phyloP scores from a whole-genome alignment of 2,329 filamentous ascomycete species.

The Raffaelea arxii region DNA sequence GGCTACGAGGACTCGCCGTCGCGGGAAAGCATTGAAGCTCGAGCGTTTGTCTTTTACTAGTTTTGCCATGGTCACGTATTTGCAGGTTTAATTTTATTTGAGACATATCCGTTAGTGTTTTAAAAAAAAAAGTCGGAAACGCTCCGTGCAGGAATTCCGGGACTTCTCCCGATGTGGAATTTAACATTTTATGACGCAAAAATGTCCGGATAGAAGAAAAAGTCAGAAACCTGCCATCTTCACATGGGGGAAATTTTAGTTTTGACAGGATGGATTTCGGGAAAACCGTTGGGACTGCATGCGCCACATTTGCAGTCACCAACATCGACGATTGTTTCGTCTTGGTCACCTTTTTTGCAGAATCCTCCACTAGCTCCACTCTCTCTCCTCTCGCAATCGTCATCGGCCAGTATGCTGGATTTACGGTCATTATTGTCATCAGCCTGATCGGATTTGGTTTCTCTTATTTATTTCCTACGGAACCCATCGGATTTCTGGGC shows the following conservation, averaged over 20 bases:
- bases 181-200: no score
- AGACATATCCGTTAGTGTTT: no score
- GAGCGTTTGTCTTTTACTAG: slow-evolving; percentile 40
- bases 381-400: slow-evolving; percentile 16
- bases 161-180: no score
- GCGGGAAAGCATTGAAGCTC: slow-evolving; percentile 47
- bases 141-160: no score
- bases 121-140: no score
- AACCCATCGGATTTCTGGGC: slow-evolving; percentile 26
- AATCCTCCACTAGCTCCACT: slow-evolving; percentile 17
- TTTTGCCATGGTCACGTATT: no score
- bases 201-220: no score
- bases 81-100: no score
- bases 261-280: slow-evolving; percentile 6
- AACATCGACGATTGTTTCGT: slow-evolving; percentile 29
- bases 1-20: slow-evolving; percentile 26
- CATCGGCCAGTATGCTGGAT: slow-evolving; percentile 21
- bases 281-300: slow-evolving; percentile 16
- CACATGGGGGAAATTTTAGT: no score
- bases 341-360: slow-evolving; percentile 26
- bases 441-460: slow-evolving; percentile 25
- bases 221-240: no score
- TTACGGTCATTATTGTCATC: slow-evolving; percentile 22
- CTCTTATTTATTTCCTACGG: slow-evolving; percentile 20
- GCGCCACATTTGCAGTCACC: slow-evolving; percentile 19